Base-by-base conservation (phyloP, 148 eudicot genomes). In the Spergularia marina region DNA sequence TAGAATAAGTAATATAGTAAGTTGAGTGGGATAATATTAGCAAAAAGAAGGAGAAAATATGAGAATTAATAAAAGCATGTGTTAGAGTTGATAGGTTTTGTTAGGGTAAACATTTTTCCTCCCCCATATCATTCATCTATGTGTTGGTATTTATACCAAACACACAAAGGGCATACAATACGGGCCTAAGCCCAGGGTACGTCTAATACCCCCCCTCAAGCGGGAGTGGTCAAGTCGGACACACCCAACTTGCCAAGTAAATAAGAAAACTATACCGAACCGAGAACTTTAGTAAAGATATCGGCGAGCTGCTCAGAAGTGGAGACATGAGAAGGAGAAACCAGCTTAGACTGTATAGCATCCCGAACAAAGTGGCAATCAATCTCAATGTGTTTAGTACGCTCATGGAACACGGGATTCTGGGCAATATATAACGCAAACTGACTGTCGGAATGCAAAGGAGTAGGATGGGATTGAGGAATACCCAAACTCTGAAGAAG, bases 131-230 rank as follows among this genome's bases (percentile, higher is more conserved):
- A n/a, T n/a, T n/a, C n/a, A n/a, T n/a, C n/a, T n/a, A n/a, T n/a
- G n/a, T n/a, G n/a, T n/a, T n/a, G n/a, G n/a, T n/a, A n/a, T n/a
- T n/a, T n/a, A n/a, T n/a, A n/a, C n/a, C n/a, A n/a, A n/a, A n/a
- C n/a, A n/a, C n/a, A n/a, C n/a, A n/a, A n/a, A n/a, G n/a, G n/a
- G n/a, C n/a, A n/a, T n/a, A n/a, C n/a, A n/a, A n/a, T n/a, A n/a
- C n/a, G n/a, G n/a, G n/a, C n/a, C n/a, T n/a, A n/a, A n/a, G n/a
- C n/a, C n/a, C n/a, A n/a, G n/a, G n/a, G n/a, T n/a, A n/a, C n/a
- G n/a, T n/a, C 62, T 58, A 58, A 58, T n/a, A 58, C 62, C 62
- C 21, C 62, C 62, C 30, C 62, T 58, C 62, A 58, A 58, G 62
- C 2, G 16, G 62, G 62, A 44, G 9, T 5, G 10, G 49, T 44